These are phyloP conservation scores for Rhamnella rubrinervis DNA, from an alignment of 331 rosid species.

Conservation along the genomic window DNA sequence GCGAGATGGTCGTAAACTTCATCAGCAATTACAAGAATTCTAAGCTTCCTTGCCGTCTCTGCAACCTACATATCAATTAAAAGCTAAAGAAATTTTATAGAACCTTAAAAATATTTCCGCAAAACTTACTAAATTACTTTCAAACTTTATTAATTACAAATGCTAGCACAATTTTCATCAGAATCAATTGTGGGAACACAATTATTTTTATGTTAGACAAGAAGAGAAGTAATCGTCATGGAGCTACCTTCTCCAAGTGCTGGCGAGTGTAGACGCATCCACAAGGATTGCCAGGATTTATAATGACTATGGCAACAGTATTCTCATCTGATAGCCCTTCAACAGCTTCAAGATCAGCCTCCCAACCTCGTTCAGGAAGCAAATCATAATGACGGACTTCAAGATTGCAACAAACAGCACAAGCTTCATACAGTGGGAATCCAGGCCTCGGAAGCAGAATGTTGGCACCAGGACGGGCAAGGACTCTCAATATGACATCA, in stretches of 20 bases:
- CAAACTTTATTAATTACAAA: no score
- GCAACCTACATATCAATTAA: slow-evolving; percentile 43
- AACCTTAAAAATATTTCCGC: no score
- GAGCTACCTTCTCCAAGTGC: slow-evolving; percentile 53
- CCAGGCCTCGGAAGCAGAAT: slow-evolving; percentile 77
- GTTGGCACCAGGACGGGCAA: slow-evolving; percentile 64
- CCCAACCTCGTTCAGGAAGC: slow-evolving; percentile 56
- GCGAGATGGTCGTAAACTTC: slow-evolving; percentile 64
- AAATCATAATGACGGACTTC: slow-evolving; percentile 62
- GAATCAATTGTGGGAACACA: no score
- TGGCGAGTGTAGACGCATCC: slow-evolving; percentile 60
- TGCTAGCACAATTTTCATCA: background rate
- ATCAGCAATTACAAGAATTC: slow-evolving; percentile 64
- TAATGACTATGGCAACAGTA: slow-evolving; percentile 58
- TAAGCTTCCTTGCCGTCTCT: slow-evolving; percentile 64
- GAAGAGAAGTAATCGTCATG: background rate
- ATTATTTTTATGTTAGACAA: no score
- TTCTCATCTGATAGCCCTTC: slow-evolving; percentile 59
- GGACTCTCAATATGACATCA: slow-evolving; percentile 41
- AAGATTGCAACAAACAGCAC: slow-evolving; percentile 38
- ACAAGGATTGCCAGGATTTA: slow-evolving; percentile 70
- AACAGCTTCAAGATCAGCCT: slow-evolving; percentile 57
- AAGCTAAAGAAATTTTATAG: no score
- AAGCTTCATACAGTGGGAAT: slow-evolving; percentile 51
- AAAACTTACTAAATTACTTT: background rate